Percentiles rank a stretch among this genome's conserved stretches.
Evolutionary conservation across 2,329 filamentous ascomycete species (phyloP).

Genomic region (Curvularia spicifera): DNA sequence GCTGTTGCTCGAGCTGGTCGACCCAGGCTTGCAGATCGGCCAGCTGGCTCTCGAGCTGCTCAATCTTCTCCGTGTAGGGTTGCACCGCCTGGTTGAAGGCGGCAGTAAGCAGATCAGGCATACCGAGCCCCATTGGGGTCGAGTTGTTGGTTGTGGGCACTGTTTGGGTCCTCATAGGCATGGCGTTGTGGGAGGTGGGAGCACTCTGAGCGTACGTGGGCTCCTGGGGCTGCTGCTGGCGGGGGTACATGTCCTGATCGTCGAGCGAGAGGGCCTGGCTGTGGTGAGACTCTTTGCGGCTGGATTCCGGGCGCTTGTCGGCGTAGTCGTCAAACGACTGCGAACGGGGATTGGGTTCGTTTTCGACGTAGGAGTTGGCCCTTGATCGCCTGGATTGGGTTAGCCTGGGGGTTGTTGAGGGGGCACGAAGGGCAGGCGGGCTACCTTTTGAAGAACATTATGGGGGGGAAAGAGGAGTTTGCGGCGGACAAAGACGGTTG

Average conservation of each 20-base stretch:
- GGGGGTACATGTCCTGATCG: slow-evolving; percentile 55
- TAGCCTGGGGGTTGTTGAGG: slow-evolving; percentile 1
- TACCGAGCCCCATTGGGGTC: slow-evolving; percentile 48
- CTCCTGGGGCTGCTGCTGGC: slow-evolving; percentile 52
- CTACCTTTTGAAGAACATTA: slow-evolving; percentile 57
- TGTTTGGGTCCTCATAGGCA: slow-evolving; percentile 33
- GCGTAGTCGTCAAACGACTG: slow-evolving; percentile 51
- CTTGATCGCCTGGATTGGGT: slow-evolving; percentile 49
- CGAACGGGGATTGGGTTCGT: slow-evolving; percentile 51
- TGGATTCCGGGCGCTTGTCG: slow-evolving; percentile 50
- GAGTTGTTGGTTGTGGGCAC: slow-evolving; percentile 31
- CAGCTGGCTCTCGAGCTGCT: slow-evolving; percentile 58
- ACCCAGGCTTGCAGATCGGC: slow-evolving; percentile 59
- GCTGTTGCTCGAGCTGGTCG: slow-evolving; percentile 59
- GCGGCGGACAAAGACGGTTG: slow-evolving; percentile 25
- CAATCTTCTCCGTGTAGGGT: slow-evolving; percentile 61
- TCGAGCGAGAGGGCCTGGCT: slow-evolving; percentile 37
- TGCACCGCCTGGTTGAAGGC: slow-evolving; percentile 62
- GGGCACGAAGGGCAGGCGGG: slow-evolving; percentile 3
- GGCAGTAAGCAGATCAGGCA: slow-evolving; percentile 59
- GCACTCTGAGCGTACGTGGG: slow-evolving; percentile 30
- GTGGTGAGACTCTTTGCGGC: slow-evolving; percentile 46
- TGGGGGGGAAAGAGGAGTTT: slow-evolving; percentile 29
- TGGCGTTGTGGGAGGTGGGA: slow-evolving; percentile 29
- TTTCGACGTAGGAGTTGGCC: slow-evolving; percentile 58